Percentiles rank a stretch among this genome's conserved stretches.
These are phyloP conservation scores for Huntiella bhutanensis DNA, from an alignment of 2,329 filamentous ascomycete species.

Conservation along the genomic window DNA sequence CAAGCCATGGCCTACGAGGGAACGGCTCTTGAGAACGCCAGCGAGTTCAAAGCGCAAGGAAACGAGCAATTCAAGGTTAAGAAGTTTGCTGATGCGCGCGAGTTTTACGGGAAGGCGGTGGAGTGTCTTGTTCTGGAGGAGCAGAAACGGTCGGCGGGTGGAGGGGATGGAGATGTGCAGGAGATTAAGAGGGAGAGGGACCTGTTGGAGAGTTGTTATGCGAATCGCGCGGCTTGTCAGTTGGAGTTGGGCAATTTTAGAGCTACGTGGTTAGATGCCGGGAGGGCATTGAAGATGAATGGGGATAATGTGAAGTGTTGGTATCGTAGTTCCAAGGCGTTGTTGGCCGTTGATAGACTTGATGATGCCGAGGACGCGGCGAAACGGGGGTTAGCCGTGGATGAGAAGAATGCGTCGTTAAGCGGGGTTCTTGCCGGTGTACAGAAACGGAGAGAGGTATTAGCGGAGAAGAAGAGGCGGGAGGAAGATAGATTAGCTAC, in stretches of 20 bases:
- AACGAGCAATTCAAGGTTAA: conserved; percentile 68
- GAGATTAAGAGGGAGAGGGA: conserved; percentile 40
- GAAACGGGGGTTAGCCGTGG: conserved; percentile 52
- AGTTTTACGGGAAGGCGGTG: conserved; percentile 83
- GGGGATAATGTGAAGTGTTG: conserved; percentile 70
- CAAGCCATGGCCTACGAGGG: conserved; percentile 87
- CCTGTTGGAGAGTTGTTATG: conserved; percentile 57
- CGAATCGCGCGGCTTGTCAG: conserved; percentile 81
- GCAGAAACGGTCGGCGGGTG: background rate
- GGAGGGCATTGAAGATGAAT: conserved; percentile 60
- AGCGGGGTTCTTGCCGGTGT: conserved; percentile 44
- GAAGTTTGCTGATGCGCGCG: conserved; percentile 64
- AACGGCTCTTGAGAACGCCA: conserved; percentile 61
- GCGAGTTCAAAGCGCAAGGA: conserved; percentile 76
- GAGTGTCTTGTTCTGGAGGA: conserved; percentile 37
- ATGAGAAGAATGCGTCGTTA: conserved; percentile 50
- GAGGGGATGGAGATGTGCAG: conserved; percentile 37
- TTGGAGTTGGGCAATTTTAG: conserved; percentile 79
- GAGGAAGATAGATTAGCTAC: conserved; percentile 37
- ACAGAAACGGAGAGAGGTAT: conserved; percentile 31
- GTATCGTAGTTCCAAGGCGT: conserved; percentile 65
- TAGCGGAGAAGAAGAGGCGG: conserved; percentile 35
- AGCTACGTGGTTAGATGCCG: conserved; percentile 70
- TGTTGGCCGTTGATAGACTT: conserved; percentile 61
- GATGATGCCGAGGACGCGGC: conserved; percentile 67